A percentile compares a stretch with the other conserved stretches of the same genome.
Conservation (phyloP, 78 protist species). For the Monosiga brevicollis region DNA sequence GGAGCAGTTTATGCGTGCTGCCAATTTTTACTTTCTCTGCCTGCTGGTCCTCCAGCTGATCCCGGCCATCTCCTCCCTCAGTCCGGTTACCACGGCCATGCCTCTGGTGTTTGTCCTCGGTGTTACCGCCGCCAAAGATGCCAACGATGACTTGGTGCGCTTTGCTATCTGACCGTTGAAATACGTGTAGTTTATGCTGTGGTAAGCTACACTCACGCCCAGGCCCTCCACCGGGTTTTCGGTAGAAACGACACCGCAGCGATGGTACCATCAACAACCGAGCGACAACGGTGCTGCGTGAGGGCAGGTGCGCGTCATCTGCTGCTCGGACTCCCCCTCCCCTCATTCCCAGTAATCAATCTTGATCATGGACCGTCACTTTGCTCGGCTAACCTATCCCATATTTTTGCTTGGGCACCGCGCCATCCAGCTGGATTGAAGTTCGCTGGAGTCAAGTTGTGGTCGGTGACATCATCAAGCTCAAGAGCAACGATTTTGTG, state of each 20-base stretch:
- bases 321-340: no score
- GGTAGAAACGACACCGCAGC: constrained; percentile 8
- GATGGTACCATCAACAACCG: constrained; percentile 3
- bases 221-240: no score
- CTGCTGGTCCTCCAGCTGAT: constrained; percentile 29
- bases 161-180: neutral
- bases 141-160: constrained; percentile 36
- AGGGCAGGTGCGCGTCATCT: neutral
- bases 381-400: no score
- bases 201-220: no score
- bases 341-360: no score
- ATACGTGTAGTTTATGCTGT: no score
- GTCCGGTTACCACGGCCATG: constrained; percentile 26
- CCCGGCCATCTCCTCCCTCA: constrained; percentile 32
- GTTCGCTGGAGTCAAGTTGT: no score
- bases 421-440: no score
- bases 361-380: no score
- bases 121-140: constrained; percentile 33
- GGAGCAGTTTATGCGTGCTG: constrained; percentile 55
- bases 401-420: no score
- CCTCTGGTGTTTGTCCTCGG: constrained; percentile 43
- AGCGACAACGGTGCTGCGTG: neutral
- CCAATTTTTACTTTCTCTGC: constrained; percentile 59
- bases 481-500: neutral
- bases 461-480: constrained; percentile 56